Percentiles rank a stretch among this genome's conserved stretches.
Conservation (phyloP, 2,329 filamentous ascomycete genomes). For the Tolypocladium cylindrosporum region DNA sequence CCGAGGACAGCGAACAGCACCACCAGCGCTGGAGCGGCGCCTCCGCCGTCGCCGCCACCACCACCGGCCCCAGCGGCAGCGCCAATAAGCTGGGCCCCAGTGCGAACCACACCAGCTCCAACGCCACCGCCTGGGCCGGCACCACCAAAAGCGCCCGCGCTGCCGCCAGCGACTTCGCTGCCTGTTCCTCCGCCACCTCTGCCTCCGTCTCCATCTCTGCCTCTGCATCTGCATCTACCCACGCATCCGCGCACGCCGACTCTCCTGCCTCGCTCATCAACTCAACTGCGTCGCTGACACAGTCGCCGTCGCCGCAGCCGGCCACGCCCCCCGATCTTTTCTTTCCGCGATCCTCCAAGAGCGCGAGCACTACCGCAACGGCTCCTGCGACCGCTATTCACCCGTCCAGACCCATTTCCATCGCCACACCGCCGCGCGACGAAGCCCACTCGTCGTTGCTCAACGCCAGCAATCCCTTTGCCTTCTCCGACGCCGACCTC, state of each 20-base stretch:
- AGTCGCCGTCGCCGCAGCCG: conserved; percentile 25
- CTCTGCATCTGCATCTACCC: conserved; percentile 4
- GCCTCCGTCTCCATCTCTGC: not conserved
- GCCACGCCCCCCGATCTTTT: conserved; percentile 17
- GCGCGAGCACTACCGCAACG: conserved; percentile 5
- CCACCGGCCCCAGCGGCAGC: not conserved
- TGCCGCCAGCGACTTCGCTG: conserved; percentile 8
- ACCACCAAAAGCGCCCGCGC: conserved; percentile 2
- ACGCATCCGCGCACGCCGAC: conserved; percentile 17
- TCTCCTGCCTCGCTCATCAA: conserved; percentile 22
- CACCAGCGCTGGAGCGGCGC: conserved; percentile 2
- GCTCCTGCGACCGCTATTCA: conserved; percentile 9
- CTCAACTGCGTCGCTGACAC: conserved; percentile 22
- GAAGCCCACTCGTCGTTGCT: conserved; percentile 13
- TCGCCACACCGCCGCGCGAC: conserved; percentile 15
- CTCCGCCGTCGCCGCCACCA: not conserved
- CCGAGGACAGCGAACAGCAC: conserved; percentile 10
- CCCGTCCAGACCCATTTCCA: conserved; percentile 26
- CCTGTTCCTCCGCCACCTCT: conserved; percentile 4
- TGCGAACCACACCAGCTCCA: not conserved
- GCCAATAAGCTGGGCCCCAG: not conserved
- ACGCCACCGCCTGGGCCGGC: conserved; percentile 2
- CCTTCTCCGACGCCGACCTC: conserved; percentile 14
- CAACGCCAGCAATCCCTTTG: conserved; percentile 13
- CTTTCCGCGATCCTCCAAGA: conserved; percentile 8